phyloP scores from a whole-genome alignment of 768 basidiomycete species.

The Naematelia aurantialba region DNA sequence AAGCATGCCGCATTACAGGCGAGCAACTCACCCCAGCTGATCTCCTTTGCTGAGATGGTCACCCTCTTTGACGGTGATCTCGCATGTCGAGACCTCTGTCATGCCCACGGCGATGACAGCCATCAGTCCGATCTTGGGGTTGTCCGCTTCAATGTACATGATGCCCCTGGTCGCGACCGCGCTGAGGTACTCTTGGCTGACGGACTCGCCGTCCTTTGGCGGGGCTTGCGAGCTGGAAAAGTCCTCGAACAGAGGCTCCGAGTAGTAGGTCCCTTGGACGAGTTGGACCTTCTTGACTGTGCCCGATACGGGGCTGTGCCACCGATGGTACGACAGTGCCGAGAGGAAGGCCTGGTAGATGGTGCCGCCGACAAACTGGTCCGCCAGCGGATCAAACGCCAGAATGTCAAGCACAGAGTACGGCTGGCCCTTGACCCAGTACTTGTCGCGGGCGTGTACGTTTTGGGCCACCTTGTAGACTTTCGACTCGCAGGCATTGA shows the following conservation, averaged over 20 bases:
- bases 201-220: constrained; percentile 42
- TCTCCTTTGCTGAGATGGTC: constrained; percentile 58
- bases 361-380: constrained; percentile 56
- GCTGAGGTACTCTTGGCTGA: constrained; percentile 53
- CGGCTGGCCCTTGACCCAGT: constrained; percentile 63
- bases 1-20: too few relatives aligned
- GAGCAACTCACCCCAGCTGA: constrained; percentile 53
- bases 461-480: constrained; percentile 53
- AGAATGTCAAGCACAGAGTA: constrained; percentile 64
- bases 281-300: constrained; percentile 55
- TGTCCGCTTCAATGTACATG: constrained; percentile 60
- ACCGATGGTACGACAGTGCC: constrained; percentile 61
- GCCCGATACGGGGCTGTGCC: constrained; percentile 60
- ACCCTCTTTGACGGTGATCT: constrained; percentile 55
- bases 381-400: constrained; percentile 50
- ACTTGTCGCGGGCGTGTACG: constrained; percentile 54
- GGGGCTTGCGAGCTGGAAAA: constrained; percentile 52
- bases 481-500: constrained; percentile 59
- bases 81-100: constrained; percentile 63
- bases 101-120: constrained; percentile 62
- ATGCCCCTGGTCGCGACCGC: constrained; percentile 56
- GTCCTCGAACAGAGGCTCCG: constrained; percentile 46
- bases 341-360: constrained; percentile 60
- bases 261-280: constrained; percentile 49
- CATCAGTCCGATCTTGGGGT: constrained; percentile 58